Conservation (phyloP, 2,329 filamentous ascomycete genomes). For the Ploettnerulaceae sp. region DNA sequence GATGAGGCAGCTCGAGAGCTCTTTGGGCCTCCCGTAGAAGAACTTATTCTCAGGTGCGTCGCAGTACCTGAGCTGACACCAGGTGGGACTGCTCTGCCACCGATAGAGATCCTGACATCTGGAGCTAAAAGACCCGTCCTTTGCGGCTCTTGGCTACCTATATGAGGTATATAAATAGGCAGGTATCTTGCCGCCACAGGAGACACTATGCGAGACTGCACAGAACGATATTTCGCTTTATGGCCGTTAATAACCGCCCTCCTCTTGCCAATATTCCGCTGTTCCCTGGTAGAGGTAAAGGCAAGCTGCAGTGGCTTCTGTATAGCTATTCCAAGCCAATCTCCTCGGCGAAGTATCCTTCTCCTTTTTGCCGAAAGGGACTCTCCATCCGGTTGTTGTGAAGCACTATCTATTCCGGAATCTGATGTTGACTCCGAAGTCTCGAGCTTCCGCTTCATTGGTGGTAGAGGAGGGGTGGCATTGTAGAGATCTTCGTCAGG, state of each 20-base stretch:
- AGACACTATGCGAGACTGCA: constrained; percentile 17
- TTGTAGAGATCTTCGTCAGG: constrained; percentile 25
- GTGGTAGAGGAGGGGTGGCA: constrained; percentile 22
- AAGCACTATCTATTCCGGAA: neutral
- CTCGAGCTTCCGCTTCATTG: constrained; percentile 13
- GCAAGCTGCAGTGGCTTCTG: constrained; percentile 24
- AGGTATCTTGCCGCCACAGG: constrained; percentile 16
- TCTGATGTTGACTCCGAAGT: constrained; percentile 3
- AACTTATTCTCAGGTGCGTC: constrained; percentile 4
- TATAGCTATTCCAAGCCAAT: constrained; percentile 32
- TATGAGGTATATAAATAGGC: neutral
- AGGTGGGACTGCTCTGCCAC: constrained; percentile 22
- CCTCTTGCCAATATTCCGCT: constrained; percentile 29
- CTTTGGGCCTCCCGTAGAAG: neutral
- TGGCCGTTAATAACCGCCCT: constrained; percentile 23
- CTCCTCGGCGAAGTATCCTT: constrained; percentile 27
- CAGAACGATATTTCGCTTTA: constrained; percentile 23
- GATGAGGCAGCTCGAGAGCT: constrained; percentile 19
- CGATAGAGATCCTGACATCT: constrained; percentile 32
- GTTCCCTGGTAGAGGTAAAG: constrained; percentile 20
- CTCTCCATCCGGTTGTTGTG: constrained; percentile 9
- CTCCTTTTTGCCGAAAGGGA: constrained; percentile 25
- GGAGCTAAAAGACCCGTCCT: neutral
- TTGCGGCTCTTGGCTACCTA: neutral
- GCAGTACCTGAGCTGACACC: constrained; percentile 27